A percentile compares a stretch with the other conserved stretches of the same genome.
Conservation (phyloP, 345 rosid genomes). For the Gossypioides kirkii region DNA sequence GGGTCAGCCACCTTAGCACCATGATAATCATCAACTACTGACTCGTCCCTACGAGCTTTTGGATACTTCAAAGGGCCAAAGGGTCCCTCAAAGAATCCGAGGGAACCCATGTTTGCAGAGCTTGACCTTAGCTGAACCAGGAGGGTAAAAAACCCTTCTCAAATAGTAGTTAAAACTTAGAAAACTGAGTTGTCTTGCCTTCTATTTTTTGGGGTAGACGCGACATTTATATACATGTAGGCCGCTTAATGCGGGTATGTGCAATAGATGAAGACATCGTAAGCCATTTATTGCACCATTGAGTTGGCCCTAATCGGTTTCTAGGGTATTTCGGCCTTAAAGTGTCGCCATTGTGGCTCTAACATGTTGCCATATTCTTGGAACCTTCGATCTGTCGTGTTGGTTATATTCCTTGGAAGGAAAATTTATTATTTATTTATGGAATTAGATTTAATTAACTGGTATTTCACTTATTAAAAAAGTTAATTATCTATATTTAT, state of each 20-base stretch:
- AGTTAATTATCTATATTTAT: too few species aligned
- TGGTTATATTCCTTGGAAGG: not conserved
- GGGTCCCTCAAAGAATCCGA: conserved; percentile 28
- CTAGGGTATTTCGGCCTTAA: conserved; percentile 12
- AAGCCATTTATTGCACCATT: not conserved
- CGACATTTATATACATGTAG: not conserved
- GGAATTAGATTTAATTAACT: not conserved
- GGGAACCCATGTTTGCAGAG: conserved; percentile 51
- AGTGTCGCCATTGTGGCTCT: conserved; percentile 39
- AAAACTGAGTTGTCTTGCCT: not conserved
- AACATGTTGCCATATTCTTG: conserved; percentile 36
- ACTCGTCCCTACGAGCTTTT: conserved; percentile 57
- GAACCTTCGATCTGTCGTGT: not conserved
- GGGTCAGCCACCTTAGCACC: conserved; percentile 75
- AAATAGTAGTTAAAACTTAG: too few species aligned
- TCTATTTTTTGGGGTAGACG: not conserved
- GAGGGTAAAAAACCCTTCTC: not conserved
- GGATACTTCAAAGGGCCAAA: conserved; percentile 45
- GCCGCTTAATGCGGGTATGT: conserved; percentile 7
- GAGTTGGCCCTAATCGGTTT: not conserved
- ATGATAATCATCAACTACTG: conserved; percentile 69
- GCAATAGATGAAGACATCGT: conserved; percentile 19
- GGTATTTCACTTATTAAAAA: too few species aligned
- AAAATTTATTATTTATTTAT: not conserved
- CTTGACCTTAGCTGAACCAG: not conserved